Conservation (phyloP, 176 grass and related monocot genomes). For the Guadua angustifolia region DNA sequence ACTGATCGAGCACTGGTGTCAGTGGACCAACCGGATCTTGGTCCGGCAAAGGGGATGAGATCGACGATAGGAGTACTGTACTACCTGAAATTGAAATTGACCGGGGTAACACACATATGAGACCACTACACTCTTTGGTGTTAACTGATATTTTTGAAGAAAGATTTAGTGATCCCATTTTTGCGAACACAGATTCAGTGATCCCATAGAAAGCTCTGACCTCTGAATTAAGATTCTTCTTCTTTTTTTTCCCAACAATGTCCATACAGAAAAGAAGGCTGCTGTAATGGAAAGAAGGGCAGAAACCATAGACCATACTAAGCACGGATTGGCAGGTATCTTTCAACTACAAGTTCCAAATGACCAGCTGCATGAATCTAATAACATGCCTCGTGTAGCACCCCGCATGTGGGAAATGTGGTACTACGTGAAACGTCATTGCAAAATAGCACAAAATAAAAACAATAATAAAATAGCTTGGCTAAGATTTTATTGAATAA, state of each 20-base stretch:
- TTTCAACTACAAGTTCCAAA: slow-evolving; percentile 25
- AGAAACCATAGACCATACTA: not conserved
- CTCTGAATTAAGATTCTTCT: not conserved
- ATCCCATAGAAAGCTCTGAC: slow-evolving; percentile 34
- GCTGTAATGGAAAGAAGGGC: slow-evolving; percentile 32
- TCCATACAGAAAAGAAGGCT: not conserved
- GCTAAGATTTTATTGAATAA: too few species aligned
- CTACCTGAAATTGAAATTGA: slow-evolving; percentile 39
- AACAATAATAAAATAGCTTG: too few species aligned
- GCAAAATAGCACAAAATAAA: too few species aligned
- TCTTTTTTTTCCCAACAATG: too few species aligned
- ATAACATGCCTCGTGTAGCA: not conserved
- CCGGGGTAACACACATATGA: not conserved
- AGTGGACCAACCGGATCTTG: slow-evolving; percentile 57
- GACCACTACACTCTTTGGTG: slow-evolving; percentile 1
- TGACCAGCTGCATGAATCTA: not conserved
- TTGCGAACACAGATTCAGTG: slow-evolving; percentile 5
- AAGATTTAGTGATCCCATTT: slow-evolving; percentile 15
- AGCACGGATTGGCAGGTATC: slow-evolving; percentile 11
- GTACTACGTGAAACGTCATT: too few species aligned
- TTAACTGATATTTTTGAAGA: not conserved
- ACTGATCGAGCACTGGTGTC: slow-evolving; percentile 44
- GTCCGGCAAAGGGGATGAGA: slow-evolving; percentile 47
- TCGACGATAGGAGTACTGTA: not conserved
- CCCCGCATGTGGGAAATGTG: too few species aligned